These are phyloP conservation scores for Dioscorea alata DNA, from an alignment of 106 monocot species.

Conservation along the genomic window DNA sequence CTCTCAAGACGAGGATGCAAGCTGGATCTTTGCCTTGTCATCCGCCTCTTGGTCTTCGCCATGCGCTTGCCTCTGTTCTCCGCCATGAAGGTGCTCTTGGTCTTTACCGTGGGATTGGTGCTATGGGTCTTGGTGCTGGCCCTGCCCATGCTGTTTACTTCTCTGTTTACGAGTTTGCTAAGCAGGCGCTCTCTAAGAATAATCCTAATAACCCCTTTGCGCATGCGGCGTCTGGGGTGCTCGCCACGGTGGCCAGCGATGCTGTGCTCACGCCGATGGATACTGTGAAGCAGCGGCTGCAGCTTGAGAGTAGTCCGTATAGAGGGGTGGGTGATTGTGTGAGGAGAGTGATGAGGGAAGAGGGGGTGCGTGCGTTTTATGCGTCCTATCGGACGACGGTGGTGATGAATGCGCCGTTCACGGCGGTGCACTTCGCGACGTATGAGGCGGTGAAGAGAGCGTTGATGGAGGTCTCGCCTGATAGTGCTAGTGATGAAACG, in stretches of 20 bases:
- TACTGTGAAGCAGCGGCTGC: constrained; percentile 92
- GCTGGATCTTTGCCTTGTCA: constrained; percentile 28
- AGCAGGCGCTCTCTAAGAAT: constrained; percentile 35
- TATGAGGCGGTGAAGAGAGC: constrained; percentile 89
- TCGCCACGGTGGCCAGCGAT: constrained; percentile 83
- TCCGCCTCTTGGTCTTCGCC: constrained; percentile 28
- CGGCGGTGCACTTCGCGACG: constrained; percentile 88
- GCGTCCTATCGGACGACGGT: constrained; percentile 83
- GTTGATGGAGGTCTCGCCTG: constrained; percentile 40
- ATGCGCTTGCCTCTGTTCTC: constrained; percentile 33
- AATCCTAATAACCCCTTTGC: constrained; percentile 34
- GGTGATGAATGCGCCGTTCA: constrained; percentile 95
- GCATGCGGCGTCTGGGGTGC: constrained; percentile 72
- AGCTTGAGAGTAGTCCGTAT: constrained; percentile 77
- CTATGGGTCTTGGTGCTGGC: constrained; percentile 90
- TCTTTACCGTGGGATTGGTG: constrained; percentile 81
- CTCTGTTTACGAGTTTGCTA: constrained; percentile 81
- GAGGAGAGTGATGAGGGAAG: constrained; percentile 60
- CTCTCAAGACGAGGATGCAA: constrained; percentile 90
- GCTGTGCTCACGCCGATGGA: constrained; percentile 97
- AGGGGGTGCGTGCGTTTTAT: constrained; percentile 71
- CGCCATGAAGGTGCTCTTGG: constrained; percentile 42
- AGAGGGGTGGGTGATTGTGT: constrained; percentile 73
- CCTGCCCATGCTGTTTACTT: constrained; percentile 96
- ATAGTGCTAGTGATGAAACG: constrained; percentile 38